Conservation (phyloP, 75 land plant species). For the Picea sitchensis region DNA sequence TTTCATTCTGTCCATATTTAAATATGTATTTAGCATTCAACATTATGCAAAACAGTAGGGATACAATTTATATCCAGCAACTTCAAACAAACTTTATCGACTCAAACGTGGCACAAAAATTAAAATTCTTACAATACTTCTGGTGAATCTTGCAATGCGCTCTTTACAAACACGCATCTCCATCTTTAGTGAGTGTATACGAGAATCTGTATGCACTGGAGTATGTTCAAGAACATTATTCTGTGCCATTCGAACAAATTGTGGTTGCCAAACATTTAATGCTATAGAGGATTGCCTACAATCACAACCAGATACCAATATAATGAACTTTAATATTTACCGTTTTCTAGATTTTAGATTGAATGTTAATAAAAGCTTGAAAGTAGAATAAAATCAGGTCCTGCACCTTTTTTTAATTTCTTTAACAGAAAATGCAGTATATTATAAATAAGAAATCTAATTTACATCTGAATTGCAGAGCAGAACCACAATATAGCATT, state of each 20-base stretch:
- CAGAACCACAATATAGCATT: background rate
- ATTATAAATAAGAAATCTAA: background rate
- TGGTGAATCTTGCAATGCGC: constrained; percentile 39
- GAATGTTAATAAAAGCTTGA: background rate
- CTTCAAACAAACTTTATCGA: background rate
- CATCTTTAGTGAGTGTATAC: constrained; percentile 63
- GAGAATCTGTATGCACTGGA: constrained; percentile 48
- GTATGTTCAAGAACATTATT: constrained; percentile 65
- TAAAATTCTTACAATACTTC: constrained; percentile 45
- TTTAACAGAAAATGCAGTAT: background rate
- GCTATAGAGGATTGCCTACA: constrained; percentile 70
- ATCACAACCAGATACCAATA: background rate
- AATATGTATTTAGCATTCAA: background rate
- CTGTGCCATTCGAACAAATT: constrained; percentile 53
- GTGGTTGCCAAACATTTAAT: constrained; percentile 87
- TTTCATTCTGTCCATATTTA: background rate
- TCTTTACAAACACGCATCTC: constrained; percentile 70
- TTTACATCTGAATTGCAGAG: background rate
- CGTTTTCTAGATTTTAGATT: background rate
- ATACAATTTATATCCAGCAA: background rate
- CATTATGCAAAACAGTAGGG: background rate
- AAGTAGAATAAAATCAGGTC: background rate
- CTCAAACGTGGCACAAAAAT: background rate
- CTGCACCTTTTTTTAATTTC: background rate
- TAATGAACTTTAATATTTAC: background rate